These are phyloP conservation scores for Ascochyta pisi DNA, from an alignment of 2,329 filamentous ascomycete species.

Conservation along the genomic window DNA sequence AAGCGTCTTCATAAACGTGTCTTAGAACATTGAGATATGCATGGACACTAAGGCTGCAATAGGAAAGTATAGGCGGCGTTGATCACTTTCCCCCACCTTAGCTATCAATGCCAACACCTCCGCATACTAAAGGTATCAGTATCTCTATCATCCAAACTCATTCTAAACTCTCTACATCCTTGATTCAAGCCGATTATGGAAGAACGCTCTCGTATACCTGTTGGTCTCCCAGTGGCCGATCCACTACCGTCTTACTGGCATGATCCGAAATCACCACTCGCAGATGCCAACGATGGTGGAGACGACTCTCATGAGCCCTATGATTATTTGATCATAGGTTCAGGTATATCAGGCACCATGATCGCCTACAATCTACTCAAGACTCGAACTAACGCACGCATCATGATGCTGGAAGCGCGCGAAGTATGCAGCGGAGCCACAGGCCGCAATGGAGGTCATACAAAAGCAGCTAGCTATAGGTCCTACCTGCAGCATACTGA, in stretches of 20 bases:
- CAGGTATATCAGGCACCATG: constrained; percentile 50
- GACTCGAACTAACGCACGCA: constrained; percentile 14
- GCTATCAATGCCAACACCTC: neutral
- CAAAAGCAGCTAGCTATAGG: constrained; percentile 59
- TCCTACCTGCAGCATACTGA: constrained; percentile 58
- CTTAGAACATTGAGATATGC: neutral
- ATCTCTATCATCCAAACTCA: neutral
- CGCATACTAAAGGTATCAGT: neutral
- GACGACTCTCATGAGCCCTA: constrained; percentile 30
- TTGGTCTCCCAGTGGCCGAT: constrained; percentile 39
- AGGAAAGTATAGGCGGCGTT: constrained; percentile 13
- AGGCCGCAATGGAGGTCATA: constrained; percentile 57
- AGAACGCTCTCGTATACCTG: constrained; percentile 36
- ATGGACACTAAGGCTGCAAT: constrained; percentile 7
- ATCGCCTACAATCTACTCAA: constrained; percentile 48
- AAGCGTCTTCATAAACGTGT: neutral
- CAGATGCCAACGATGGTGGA: constrained; percentile 41
- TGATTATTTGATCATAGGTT: constrained; percentile 50
- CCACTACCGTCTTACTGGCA: constrained; percentile 54
- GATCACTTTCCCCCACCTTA: constrained; percentile 6
- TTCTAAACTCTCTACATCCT: neutral
- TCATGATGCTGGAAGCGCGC: constrained; percentile 52
- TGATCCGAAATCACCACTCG: constrained; percentile 46
- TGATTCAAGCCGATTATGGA: constrained; percentile 33
- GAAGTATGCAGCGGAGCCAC: constrained; percentile 50